Conservation (phyloP, 2,329 filamentous ascomycete species). For the Apiospora arundinis region DNA sequence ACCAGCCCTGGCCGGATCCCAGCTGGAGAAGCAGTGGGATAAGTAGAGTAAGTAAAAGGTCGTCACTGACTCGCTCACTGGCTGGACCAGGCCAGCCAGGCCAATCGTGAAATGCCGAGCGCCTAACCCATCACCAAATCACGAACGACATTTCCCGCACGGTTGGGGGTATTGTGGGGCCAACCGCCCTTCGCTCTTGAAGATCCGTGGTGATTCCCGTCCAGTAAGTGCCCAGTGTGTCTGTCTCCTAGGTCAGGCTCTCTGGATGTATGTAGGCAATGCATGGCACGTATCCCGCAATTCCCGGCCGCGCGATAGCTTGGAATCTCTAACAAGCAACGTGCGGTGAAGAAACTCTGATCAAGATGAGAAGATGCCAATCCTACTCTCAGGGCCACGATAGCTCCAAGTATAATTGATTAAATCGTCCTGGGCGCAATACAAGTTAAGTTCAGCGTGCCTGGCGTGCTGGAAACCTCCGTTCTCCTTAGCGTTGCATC, state of each 20-base stretch:
- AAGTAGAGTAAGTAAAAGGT: not conserved
- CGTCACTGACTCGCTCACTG: not conserved
- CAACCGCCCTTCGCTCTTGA: not conserved
- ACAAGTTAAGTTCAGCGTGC: not conserved
- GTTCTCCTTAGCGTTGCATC: not conserved
- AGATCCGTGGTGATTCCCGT: not conserved
- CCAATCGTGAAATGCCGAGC: not conserved
- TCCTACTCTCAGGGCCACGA: not conserved
- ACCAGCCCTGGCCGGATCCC: not conserved
- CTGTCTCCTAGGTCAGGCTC: too few species aligned
- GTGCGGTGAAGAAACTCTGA: not conserved
- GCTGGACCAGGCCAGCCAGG: not conserved
- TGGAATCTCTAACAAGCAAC: too few species aligned
- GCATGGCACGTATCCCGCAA: too few species aligned
- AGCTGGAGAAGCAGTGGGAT: not conserved
- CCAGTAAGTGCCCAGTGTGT: not conserved
- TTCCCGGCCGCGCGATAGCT: too few species aligned
- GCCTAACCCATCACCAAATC: not conserved
- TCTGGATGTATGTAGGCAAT: too few species aligned
- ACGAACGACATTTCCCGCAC: not conserved
- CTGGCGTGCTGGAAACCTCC: not conserved
- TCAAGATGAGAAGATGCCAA: not conserved
- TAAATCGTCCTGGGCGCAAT: conserved; percentile 1
- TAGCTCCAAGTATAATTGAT: not conserved
- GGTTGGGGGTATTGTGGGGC: not conserved